A percentile compares a stretch with the other conserved stretches of the same genome.
Evolutionary conservation across 768 basidiomycete species (phyloP).

Genomic region (Hysterangium stoloniferum): DNA sequence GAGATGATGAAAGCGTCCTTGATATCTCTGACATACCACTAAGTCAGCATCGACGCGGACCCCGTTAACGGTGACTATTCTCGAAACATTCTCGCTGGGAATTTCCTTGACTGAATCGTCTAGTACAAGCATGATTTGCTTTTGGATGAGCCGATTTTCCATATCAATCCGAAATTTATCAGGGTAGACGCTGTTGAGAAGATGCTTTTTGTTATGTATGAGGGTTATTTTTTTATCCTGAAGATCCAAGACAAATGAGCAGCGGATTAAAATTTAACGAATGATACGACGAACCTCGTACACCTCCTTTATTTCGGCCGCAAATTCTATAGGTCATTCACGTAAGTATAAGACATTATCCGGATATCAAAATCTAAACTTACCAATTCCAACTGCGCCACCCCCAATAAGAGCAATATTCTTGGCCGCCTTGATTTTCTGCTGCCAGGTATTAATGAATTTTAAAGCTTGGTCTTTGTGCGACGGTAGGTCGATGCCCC

Average conservation of each 20-base stretch:
- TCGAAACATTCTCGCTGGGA: not conserved
- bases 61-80: conserved; percentile 13
- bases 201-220: conserved; percentile 36
- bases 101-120: conserved; percentile 29
- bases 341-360: conserved; percentile 2
- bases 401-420: conserved; percentile 47
- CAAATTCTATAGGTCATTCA: conserved; percentile 26
- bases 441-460: conserved; percentile 27
- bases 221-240: conserved; percentile 47
- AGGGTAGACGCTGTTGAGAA: conserved; percentile 12
- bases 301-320: conserved; percentile 37
- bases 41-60: conserved; percentile 14
- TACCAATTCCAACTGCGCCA: conserved; percentile 48
- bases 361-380: conserved; percentile 11
- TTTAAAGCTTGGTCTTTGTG: conserved; percentile 18
- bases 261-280: not conserved
- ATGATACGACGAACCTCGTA: conserved; percentile 32
- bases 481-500: conserved; percentile 38
- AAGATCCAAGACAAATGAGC: not conserved
- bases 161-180: conserved; percentile 13
- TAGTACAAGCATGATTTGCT: conserved; percentile 36
- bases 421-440: conserved; percentile 23
- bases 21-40: conserved; percentile 8
- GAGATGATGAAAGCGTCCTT: not conserved
- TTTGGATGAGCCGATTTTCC: conserved; percentile 1